Evolutionary conservation across 495 filamentous ascomycete species (phyloP), one percentile per base, ranked within the genome.

Genomic region (Xylaria bambusicola): DNA sequence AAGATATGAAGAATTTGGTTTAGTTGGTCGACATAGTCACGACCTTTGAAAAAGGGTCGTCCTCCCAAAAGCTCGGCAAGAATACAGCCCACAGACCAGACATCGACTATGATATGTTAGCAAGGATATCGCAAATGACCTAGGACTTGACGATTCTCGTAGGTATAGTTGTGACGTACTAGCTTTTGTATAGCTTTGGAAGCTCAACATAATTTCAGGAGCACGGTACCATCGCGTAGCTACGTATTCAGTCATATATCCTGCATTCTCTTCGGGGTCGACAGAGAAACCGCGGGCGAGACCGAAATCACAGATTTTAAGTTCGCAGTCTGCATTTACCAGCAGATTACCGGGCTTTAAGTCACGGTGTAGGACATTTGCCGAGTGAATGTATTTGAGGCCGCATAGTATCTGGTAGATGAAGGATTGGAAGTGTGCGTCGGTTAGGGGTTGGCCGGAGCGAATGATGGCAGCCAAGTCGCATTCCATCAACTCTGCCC

Each of bases 241-340:
- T 41, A 98, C 95, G 66, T 98, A 98, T 81, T 98, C 94, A 5
- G 94, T 98, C 94, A 98, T 98, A 73, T 97, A 98, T 35, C 94
- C 94, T 10, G 93, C 93, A 71, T 98, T 98, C 79, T 98, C 95
- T 76, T 98, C 92, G 0, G 93, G 92, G 64, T 97, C 93, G 64
- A 96, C 89, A 2, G 95, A 96, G 79, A 96, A 96, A 47, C 94
- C 95, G 77, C 94, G 87, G 0, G 94, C 94, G 42, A 98, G 80
- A 61, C 94, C 94, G 71, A 98, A 98, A 76, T 98, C 94, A 74
- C 93, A 97, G 65, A 98, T 97, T 80, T 98, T 98, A 54, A 98
- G 84, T 79, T 98, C 94, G 73, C 94, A 98, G 71, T 98, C 95
- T 70, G 94, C 94, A 75, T 98, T 98, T 66, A 98, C 92, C 9